Conservation (phyloP, 2,329 filamentous ascomycete species). For the Nannizziopsis arthrosporioides region DNA sequence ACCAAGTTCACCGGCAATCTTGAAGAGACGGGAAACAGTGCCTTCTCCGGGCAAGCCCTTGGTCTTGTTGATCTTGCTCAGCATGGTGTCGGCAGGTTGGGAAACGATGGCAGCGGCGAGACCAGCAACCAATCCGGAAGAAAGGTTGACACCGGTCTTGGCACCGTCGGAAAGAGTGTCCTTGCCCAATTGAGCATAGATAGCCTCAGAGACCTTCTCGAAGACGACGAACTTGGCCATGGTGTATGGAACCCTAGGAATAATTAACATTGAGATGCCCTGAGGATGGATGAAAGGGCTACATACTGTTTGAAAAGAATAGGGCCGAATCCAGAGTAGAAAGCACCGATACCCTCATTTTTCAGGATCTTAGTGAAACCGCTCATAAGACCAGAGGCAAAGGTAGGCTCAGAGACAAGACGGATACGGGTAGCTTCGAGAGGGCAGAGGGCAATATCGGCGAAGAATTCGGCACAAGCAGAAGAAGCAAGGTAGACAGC, state of each 20-base stretch:
- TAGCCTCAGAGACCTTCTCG: constrained; percentile 70
- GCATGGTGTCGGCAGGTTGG: constrained; percentile 86
- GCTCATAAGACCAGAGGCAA: constrained; percentile 65
- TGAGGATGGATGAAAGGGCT: neutral
- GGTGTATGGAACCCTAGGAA: constrained; percentile 70
- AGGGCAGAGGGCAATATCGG: constrained; percentile 62
- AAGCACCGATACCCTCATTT: constrained; percentile 70
- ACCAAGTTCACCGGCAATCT: constrained; percentile 80
- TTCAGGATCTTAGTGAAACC: constrained; percentile 75
- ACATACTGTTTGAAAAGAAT: constrained; percentile 73
- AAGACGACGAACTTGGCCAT: constrained; percentile 93
- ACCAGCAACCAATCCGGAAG: constrained; percentile 73
- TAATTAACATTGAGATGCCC: constrained; percentile 15
- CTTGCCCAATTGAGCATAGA: constrained; percentile 63
- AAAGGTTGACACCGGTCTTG: constrained; percentile 73
- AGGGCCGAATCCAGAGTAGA: constrained; percentile 85
- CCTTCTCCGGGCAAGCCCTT: constrained; percentile 77
- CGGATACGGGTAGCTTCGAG: constrained; percentile 89
- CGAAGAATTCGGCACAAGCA: constrained; percentile 52
- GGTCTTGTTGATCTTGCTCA: constrained; percentile 94
- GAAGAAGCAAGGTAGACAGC: constrained; percentile 64
- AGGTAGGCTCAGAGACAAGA: constrained; percentile 78
- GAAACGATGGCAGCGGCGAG: constrained; percentile 80
- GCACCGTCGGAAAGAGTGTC: constrained; percentile 51
- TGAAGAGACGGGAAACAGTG: constrained; percentile 66